phyloP scores from a whole-genome alignment of 495 filamentous ascomycete species.

The Aspergillus haitiensis region DNA sequence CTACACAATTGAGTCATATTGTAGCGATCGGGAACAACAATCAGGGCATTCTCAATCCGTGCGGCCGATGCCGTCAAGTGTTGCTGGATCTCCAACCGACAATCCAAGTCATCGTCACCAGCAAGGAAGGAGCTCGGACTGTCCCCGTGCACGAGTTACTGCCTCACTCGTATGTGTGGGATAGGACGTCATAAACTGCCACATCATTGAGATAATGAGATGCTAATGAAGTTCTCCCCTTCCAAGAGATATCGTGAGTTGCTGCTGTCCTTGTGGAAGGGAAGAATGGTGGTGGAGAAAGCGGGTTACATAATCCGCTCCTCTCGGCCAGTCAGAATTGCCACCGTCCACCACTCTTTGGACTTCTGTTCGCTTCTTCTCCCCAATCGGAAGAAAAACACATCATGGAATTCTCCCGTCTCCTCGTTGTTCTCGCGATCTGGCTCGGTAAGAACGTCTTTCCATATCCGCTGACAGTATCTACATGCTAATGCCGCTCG shows the following conservation, averaged over 20 bases:
- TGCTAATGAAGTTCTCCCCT: no score
- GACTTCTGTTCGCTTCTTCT: background rate
- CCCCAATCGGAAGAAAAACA: background rate
- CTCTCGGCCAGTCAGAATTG: no score
- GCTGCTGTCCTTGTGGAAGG: no score
- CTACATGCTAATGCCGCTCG: background rate
- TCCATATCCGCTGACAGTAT: background rate
- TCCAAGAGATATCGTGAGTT: no score
- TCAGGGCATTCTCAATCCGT: conserved; percentile 30
- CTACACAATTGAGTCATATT: conserved; percentile 20
- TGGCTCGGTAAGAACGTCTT: conserved; percentile 11
- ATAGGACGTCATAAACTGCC: no score
- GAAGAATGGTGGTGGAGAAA: no score
- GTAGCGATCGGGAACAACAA: conserved; percentile 29
- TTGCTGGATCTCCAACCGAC: conserved; percentile 31
- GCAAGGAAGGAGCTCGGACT: conserved; percentile 22
- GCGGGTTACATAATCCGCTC: no score
- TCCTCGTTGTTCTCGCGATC: conserved; percentile 16
- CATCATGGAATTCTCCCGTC: conserved; percentile 17
- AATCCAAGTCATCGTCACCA: conserved; percentile 26
- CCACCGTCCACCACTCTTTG: background rate
- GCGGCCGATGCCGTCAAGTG: conserved; percentile 34
- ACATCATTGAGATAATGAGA: no score
- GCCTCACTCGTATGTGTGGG: conserved; percentile 3
- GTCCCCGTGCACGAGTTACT: conserved; percentile 8